phyloP scores from a whole-genome alignment of 257 asterid genomes.

The Apocynum venetum region DNA sequence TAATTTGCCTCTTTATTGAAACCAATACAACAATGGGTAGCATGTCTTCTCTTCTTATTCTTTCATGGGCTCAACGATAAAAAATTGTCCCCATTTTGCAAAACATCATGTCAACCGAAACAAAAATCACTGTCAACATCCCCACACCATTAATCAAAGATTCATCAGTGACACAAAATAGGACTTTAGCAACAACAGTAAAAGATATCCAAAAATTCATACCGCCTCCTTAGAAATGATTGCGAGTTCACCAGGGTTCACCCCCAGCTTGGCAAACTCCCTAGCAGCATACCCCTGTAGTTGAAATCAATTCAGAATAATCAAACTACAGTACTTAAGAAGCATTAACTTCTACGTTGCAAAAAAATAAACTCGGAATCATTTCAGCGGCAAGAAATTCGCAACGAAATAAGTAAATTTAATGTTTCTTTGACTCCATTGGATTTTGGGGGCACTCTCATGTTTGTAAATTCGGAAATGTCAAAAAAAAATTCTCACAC shows the following conservation, averaged over 20 bases:
- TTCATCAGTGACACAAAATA: not conserved
- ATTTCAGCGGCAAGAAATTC: not conserved
- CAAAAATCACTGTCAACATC: not conserved
- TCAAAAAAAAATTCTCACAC: not conserved
- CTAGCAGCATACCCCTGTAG: slow-evolving; percentile 94
- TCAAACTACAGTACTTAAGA: not conserved
- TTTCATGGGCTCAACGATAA: not conserved
- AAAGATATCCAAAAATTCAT: slow-evolving; percentile 20
- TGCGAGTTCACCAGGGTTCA: slow-evolving; percentile 80
- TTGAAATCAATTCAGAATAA: not conserved
- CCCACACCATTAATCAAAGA: not conserved
- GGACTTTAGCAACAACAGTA: not conserved
- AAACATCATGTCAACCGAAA: not conserved
- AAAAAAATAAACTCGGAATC: not conserved
- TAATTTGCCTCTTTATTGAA: not conserved
- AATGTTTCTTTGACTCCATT: not conserved
- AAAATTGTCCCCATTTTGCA: not conserved
- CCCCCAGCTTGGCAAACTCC: slow-evolving; percentile 92
- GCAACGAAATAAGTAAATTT: not conserved
- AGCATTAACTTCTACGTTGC: not conserved
- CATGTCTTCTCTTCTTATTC: not conserved
- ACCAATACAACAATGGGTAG: not conserved
- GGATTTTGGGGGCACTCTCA: not conserved
- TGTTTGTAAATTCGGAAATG: not conserved
- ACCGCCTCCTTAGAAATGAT: slow-evolving; percentile 95